A percentile compares a stretch with the other conserved stretches of the same genome.
phyloP scores from a whole-genome alignment of 805 yeast genomes.

The Candida coquimbonensis region DNA sequence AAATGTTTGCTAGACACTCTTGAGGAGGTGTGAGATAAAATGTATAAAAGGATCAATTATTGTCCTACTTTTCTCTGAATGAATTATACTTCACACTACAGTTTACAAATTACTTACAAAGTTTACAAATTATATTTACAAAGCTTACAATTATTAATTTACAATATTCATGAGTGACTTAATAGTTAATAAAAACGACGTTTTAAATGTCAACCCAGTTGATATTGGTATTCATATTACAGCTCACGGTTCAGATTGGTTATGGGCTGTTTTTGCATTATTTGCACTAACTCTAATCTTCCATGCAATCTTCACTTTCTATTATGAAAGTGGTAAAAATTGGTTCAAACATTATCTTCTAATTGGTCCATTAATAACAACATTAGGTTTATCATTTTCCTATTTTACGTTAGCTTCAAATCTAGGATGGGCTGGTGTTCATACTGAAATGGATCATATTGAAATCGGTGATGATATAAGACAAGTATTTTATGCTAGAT shows the following conservation, averaged over 20 bases:
- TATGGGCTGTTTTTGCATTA: slow-evolving; percentile 54
- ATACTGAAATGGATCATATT: slow-evolving; percentile 43
- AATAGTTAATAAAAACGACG: slow-evolving; percentile 3
- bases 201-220: slow-evolving; percentile 13
- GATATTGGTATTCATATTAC: slow-evolving; percentile 46
- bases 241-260: slow-evolving; percentile 57
- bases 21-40: no score
- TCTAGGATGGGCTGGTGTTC: slow-evolving; percentile 45
- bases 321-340: slow-evolving; percentile 17
- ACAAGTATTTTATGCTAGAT: slow-evolving; percentile 51
- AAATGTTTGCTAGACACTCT: no score
- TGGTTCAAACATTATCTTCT: slow-evolving; percentile 26
- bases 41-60: no score
- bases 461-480: slow-evolving; percentile 30
- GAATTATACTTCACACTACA: no score
- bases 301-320: slow-evolving; percentile 20
- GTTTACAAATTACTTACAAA: no score
- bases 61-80: no score
- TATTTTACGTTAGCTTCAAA: slow-evolving; percentile 53
- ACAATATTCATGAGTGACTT: not conserved
- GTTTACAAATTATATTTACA: no score
- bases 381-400: slow-evolving; percentile 37
- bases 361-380: slow-evolving; percentile 36
- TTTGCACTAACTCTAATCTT: slow-evolving; percentile 33
- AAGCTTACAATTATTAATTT: not conserved